Percentiles rank a stretch among this genome's conserved stretches.
These are phyloP conservation scores for Nitzschia sp. DNA, from an alignment of 108 stramenopile genomes.

Conservation along the genomic window DNA sequence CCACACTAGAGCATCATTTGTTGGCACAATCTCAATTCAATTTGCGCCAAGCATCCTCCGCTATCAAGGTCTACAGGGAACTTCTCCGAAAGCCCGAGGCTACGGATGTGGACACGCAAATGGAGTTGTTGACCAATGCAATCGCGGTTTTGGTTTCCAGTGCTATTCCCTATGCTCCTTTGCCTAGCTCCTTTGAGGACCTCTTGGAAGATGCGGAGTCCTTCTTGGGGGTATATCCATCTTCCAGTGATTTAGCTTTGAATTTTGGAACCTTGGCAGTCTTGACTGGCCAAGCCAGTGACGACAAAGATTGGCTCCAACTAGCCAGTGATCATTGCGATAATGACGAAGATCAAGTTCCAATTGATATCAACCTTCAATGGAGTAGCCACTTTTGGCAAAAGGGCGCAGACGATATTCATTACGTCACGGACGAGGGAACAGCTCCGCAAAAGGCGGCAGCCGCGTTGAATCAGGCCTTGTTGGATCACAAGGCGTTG, in stretches of 20 bases:
- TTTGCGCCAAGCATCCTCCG: slow-evolving; percentile 25
- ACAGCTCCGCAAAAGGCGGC: slow-evolving; percentile 14
- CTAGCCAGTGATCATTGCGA: slow-evolving; percentile 5
- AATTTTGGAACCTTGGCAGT: slow-evolving; percentile 27
- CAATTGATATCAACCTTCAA: slow-evolving; percentile 14
- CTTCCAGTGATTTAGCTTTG: slow-evolving; percentile 31
- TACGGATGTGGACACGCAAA: slow-evolving; percentile 8
- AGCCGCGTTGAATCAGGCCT: slow-evolving; percentile 32
- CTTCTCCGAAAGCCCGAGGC: slow-evolving; percentile 5
- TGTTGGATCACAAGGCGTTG: slow-evolving; percentile 21
- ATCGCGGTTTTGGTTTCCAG: slow-evolving; percentile 22
- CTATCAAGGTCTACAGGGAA: slow-evolving; percentile 21
- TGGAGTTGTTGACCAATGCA: slow-evolving; percentile 40
- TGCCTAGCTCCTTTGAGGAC: background rate
- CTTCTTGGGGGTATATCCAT: slow-evolving; percentile 17
- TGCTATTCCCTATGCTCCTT: slow-evolving; percentile 4
- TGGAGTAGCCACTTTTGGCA: slow-evolving; percentile 42
- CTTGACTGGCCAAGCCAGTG: slow-evolving; percentile 8
- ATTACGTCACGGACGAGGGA: slow-evolving; percentile 4
- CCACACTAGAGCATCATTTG: slow-evolving; percentile 25
- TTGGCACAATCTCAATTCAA: slow-evolving; percentile 38
- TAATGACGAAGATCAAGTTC: slow-evolving; percentile 2
- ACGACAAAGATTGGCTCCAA: slow-evolving; percentile 21
- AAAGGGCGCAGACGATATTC: background rate
- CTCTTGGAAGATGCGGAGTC: slow-evolving; percentile 17